Conservation (phyloP, 306 rosid genomes). For the Phaseolus lunatus region DNA sequence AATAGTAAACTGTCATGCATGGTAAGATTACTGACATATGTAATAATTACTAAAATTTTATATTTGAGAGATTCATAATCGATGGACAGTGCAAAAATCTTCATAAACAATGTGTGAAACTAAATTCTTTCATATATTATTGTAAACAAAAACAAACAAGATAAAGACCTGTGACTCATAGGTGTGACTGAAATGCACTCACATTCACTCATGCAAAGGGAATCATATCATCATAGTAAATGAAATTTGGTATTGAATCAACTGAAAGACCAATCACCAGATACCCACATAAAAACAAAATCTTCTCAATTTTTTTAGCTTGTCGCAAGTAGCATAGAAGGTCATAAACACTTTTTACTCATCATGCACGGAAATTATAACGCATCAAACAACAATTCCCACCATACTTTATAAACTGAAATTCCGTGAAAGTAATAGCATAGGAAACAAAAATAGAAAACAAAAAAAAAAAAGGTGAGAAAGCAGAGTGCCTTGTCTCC, state of each 20-base stretch:
- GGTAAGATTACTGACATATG: neutral
- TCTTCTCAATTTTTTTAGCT: neutral
- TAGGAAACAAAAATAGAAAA: neutral
- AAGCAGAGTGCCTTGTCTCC: slow-evolving; percentile 55
- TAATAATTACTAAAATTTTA: neutral
- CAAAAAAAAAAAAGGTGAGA: neutral
- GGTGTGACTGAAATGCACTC: neutral
- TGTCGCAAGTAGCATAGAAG: neutral
- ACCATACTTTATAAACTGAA: neutral
- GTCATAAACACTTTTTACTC: neutral
- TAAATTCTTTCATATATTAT: neutral
- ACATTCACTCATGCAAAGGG: neutral
- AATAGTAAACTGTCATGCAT: neutral
- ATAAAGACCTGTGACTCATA: neutral
- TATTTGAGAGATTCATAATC: neutral
- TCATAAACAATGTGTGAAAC: neutral
- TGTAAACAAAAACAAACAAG: neutral
- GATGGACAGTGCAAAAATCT: no score
- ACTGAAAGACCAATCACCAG: neutral
- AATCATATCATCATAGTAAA: neutral
- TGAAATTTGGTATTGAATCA: neutral
- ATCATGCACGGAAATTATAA: neutral
- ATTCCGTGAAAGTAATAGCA: neutral
- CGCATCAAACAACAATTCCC: neutral
- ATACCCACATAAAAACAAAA: neutral